These are phyloP conservation scores for Mortierella sp. DNA, from an alignment of 371 early-diverging fungal genomes.

Conservation along the genomic window DNA sequence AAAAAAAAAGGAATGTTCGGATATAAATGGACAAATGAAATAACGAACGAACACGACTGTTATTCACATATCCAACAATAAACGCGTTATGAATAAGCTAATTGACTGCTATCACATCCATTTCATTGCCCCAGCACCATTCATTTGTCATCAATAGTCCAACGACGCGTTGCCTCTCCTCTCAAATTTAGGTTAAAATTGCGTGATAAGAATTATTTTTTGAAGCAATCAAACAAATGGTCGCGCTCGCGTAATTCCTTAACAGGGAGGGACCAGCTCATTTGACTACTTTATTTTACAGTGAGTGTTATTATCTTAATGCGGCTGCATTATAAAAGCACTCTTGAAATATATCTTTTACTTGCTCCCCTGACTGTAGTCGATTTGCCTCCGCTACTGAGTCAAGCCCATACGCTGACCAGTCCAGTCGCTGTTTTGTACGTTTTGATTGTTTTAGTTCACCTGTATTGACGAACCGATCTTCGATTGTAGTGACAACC, in stretches of 20 bases:
- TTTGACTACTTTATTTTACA: too few species aligned
- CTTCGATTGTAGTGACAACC: not conserved
- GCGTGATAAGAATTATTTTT: not conserved
- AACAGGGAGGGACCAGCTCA: not conserved
- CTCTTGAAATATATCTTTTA: constrained; percentile 35
- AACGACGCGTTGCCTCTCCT: not conserved
- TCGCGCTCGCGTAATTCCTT: not conserved
- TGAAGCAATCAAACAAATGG: not conserved
- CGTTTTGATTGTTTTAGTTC: constrained; percentile 6
- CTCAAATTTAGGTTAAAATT: not conserved
- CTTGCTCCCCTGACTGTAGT: constrained; percentile 25
- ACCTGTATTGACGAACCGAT: not conserved
- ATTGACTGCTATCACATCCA: not conserved
- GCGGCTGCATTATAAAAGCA: constrained; percentile 46
- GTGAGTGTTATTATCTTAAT: too few species aligned
- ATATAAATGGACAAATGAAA: constrained; percentile 23
- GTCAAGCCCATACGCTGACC: constrained; percentile 2
- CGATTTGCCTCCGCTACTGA: constrained; percentile 16
- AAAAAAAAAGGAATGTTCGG: not conserved
- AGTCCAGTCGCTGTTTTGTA: constrained; percentile 19
- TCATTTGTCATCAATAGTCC: not conserved
- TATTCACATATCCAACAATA: not conserved
- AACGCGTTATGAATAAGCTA: constrained; percentile 12
- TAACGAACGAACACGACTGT: not conserved
- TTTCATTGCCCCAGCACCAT: not conserved